Evolutionary conservation across 306 rosid genomes (phyloP), one percentile per base, ranked within the genome.

Genomic region (Nissolia schottii): DNA sequence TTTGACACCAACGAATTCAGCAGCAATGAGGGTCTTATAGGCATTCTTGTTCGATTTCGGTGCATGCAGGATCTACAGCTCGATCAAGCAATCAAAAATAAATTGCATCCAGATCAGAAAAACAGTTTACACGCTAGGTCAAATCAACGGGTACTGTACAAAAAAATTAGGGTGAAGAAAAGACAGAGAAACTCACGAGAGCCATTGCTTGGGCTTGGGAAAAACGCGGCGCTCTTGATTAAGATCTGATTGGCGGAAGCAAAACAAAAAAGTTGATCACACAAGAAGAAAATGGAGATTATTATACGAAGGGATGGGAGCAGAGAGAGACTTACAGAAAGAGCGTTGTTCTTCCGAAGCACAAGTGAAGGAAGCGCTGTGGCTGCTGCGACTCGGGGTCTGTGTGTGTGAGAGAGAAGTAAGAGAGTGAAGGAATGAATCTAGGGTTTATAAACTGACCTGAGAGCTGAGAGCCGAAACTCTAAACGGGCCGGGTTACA

Each of bases 11-110:
- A 15, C 58, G 53, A 73, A 92, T 71, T 87, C 89, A 0, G 94
- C 94, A 13, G 79, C 87, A 37, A 89, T 89, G 3, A 86, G 87
- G 2, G 84, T 14, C 89, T 92, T 92, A 56, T 7, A 84, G n/a
- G 59, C 77, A 86, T 89, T 89, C 70, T 85, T 87, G 85, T 78
- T 89, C 7, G 18, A 14, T 3, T 74, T 80, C 62, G 58, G 43
- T 5, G 92, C 85, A 64, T 89, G 83, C 75, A 92, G 73, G 62
- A 84, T 81, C 97, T 92, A 77, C 43, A 27, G 2, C 15, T 7
- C 38, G 43, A 27, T 3, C 34, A 49, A 48, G 23, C 25, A 66
- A 55, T 3, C 6, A 61, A 14, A n/a, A n/a, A n/a, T n/a, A n/a
- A n/a, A 43, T 12, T 60, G 19, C 2, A 13, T 34, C 11, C 43